Conservation (phyloP, 352 stramenopile species). For the Phytophthora nicotianae region DNA sequence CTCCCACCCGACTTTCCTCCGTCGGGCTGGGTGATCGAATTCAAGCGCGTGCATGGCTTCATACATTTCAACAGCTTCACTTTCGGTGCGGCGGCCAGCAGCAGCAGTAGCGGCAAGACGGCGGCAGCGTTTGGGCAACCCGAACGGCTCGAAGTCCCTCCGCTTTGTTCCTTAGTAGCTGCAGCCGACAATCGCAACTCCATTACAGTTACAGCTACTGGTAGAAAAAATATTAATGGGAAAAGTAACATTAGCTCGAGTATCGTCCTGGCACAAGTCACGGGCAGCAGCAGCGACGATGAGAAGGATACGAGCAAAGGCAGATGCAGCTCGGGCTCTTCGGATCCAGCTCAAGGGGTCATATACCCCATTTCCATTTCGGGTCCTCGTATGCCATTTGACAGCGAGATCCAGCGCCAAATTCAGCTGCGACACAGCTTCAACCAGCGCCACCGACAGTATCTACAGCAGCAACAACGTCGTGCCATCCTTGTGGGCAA, state of each 20-base stretch:
- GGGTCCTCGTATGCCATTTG: neutral
- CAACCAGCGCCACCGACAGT: constrained; percentile 17
- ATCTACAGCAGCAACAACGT: constrained; percentile 33
- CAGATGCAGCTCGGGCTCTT: neutral
- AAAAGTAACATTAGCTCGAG: neutral
- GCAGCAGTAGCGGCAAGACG: constrained; percentile 4
- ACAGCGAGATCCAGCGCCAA: constrained; percentile 18
- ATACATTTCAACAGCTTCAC: constrained; percentile 36
- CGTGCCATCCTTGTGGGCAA: constrained; percentile 20
- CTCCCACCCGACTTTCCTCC: constrained; percentile 55
- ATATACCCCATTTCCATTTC: constrained; percentile 4
- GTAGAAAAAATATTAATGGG: neutral
- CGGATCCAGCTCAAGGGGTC: neutral
- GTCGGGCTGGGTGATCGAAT: constrained; percentile 51
- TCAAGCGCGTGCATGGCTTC: constrained; percentile 59
- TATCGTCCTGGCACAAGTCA: constrained; percentile 1
- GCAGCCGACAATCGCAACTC: neutral
- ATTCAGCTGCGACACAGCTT: constrained; percentile 22
- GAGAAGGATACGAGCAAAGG: constrained; percentile 11
- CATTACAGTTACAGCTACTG: neutral
- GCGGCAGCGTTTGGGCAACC: constrained; percentile 1
- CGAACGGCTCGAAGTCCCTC: constrained; percentile 19
- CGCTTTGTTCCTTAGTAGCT: neutral
- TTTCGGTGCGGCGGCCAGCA: constrained; percentile 4
- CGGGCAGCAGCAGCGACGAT: constrained; percentile 13